Conservation (phyloP, 768 basidiomycete species). For the Mrakia gelida region DNA sequence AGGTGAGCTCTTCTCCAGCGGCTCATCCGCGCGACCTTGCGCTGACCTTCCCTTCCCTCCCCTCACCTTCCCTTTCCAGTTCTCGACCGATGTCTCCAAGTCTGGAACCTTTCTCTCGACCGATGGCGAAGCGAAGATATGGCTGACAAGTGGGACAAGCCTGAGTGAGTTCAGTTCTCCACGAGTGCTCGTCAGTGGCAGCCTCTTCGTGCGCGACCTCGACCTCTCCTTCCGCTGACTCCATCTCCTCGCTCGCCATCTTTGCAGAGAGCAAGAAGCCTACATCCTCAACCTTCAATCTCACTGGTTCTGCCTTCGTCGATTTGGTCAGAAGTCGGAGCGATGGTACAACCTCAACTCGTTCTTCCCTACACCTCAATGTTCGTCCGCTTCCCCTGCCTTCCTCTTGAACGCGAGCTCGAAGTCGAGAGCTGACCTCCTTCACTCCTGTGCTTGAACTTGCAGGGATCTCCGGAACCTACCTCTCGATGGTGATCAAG, state of each 20-base stretch:
- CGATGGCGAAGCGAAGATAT: constrained; percentile 29
- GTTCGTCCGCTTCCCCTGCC: neutral
- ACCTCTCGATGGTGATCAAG: constrained; percentile 25
- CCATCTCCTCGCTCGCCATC: neutral
- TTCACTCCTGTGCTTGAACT: too few species aligned
- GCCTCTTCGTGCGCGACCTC: neutral
- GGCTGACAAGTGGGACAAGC: constrained; percentile 11
- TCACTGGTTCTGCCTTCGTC: constrained; percentile 31
- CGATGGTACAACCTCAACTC: constrained; percentile 32
- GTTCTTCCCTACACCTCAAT: constrained; percentile 20
- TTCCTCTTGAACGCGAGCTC: neutral
- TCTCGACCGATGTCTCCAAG: constrained; percentile 18
- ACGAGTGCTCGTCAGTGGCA: neutral
- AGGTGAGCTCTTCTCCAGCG: neutral
- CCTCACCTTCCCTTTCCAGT: neutral
- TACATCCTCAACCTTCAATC: constrained; percentile 28
- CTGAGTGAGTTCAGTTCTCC: constrained; percentile 16
- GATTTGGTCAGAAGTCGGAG: constrained; percentile 1
- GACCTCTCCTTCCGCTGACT: neutral
- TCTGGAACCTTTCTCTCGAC: constrained; percentile 25
- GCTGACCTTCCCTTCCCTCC: neutral
- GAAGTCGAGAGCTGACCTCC: neutral
- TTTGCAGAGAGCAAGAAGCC: constrained; percentile 18
- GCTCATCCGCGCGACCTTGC: neutral
- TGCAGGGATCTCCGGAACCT: constrained; percentile 23